Evolutionary conservation across 331 rosid species (phyloP).

Genomic region (Cydonia oblonga): DNA sequence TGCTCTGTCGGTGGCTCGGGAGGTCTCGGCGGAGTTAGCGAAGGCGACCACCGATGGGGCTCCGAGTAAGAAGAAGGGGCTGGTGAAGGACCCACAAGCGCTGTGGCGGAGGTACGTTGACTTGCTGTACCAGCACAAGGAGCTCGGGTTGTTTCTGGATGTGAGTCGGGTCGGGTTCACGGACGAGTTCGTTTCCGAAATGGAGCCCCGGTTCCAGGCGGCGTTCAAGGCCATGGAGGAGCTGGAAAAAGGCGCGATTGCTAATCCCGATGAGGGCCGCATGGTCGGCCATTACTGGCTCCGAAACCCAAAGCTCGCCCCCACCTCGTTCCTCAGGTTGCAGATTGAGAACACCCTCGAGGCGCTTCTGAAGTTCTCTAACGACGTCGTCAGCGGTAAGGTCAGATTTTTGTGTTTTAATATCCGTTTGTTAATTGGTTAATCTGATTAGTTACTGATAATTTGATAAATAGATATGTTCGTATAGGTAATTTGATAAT

Average conservation of each 20-base stretch:
- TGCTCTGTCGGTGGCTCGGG: conserved; percentile 52
- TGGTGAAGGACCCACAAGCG: conserved; percentile 62
- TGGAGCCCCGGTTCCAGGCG: conserved; percentile 60
- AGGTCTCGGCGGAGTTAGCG: conserved; percentile 37
- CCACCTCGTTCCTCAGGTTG: conserved; percentile 38
- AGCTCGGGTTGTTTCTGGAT: conserved; percentile 63
- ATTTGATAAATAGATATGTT: background rate
- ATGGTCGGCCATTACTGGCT: conserved; percentile 99
- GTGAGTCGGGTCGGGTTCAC: conserved; percentile 90
- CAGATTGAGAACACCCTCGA: conserved; percentile 70
- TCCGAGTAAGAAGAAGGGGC: conserved; percentile 10
- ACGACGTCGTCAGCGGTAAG: conserved; percentile 88
- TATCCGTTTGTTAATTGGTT: background rate
- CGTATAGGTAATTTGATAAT: background rate
- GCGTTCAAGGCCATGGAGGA: conserved; percentile 77
- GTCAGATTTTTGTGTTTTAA: conserved; percentile 33
- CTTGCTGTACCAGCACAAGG: conserved; percentile 94
- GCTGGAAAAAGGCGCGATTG: conserved; percentile 81
- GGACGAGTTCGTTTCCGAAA: conserved; percentile 59
- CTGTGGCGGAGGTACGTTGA: conserved; percentile 76
- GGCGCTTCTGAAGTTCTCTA: conserved; percentile 43
- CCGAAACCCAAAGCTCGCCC: conserved; percentile 61
- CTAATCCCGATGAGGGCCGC: conserved; percentile 88
- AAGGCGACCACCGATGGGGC: conserved; percentile 7
- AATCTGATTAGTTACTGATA: background rate